Percentiles rank a stretch among this genome's conserved stretches.
Evolutionary conservation across 441 rosid genomes (phyloP).

Genomic region (Melastoma candidum): DNA sequence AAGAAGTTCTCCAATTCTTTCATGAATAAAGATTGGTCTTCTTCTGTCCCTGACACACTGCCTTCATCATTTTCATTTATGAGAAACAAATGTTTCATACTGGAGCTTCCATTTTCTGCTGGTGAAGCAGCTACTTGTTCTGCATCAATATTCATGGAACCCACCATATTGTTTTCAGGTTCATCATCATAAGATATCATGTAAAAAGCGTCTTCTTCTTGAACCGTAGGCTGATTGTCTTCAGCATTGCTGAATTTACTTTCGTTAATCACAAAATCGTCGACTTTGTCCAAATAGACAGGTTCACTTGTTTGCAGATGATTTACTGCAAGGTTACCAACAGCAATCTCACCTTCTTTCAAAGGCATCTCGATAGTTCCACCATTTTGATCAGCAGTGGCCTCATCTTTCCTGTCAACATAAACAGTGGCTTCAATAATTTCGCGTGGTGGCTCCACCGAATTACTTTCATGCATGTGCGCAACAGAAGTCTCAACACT

Average conservation of each 20-base stretch:
- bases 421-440: slow-evolving; percentile 18
- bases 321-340: slow-evolving; percentile 10
- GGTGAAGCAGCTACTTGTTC: slow-evolving; percentile 19
- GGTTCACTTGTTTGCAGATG: slow-evolving; percentile 6
- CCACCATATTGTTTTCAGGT: slow-evolving; percentile 25
- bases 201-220: slow-evolving; percentile 20
- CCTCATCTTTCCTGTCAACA: slow-evolving; percentile 18
- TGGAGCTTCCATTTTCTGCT: slow-evolving; percentile 27
- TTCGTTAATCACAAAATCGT: slow-evolving; percentile 22
- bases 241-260: slow-evolving; percentile 19
- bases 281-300: slow-evolving; percentile 14
- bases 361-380: not conserved
- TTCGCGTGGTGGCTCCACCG: slow-evolving; percentile 13
- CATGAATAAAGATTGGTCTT: slow-evolving; percentile 53
- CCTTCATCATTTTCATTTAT: slow-evolving; percentile 43
- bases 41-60: slow-evolving; percentile 64
- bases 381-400: slow-evolving; percentile 5
- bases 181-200: slow-evolving; percentile 25
- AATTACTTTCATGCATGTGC: slow-evolving; percentile 20
- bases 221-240: slow-evolving; percentile 14
- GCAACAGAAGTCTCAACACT: not conserved
- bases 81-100: slow-evolving; percentile 36
- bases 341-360: slow-evolving; percentile 7
- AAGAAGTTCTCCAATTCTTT: slow-evolving; percentile 47
- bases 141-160: slow-evolving; percentile 24